These are phyloP conservation scores for Chalaropsis ovoidea DNA, from an alignment of 2,329 filamentous ascomycete species.

Conservation along the genomic window DNA sequence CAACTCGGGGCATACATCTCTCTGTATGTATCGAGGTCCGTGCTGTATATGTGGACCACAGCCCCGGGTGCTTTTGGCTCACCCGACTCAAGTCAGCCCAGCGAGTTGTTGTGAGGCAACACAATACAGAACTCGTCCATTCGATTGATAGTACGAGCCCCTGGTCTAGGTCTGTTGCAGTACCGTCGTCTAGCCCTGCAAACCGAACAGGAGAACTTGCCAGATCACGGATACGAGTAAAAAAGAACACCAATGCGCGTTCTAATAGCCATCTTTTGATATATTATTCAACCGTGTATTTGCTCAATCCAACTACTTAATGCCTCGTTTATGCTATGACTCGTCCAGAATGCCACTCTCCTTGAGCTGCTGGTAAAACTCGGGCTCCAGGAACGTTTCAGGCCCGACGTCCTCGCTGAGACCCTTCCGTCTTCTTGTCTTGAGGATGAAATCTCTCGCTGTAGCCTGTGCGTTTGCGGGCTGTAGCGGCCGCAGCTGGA, in stretches of 20 bases:
- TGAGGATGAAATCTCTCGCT: slow-evolving; percentile 90
- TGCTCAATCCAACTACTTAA: neutral
- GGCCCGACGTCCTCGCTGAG: slow-evolving; percentile 91
- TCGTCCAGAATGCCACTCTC: slow-evolving; percentile 77
- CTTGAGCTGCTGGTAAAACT: slow-evolving; percentile 78
- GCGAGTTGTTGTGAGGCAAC: neutral
- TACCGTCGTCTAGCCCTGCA: too few relatives aligned
- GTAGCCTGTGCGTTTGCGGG: slow-evolving; percentile 81
- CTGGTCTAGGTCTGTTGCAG: too few relatives aligned
- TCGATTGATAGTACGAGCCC: too few relatives aligned
- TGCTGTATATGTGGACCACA: neutral
- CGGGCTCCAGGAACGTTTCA: slow-evolving; percentile 90
- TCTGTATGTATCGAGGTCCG: neutral
- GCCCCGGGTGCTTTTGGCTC: neutral
- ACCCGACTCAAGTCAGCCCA: too few relatives aligned
- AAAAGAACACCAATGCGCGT: neutral
- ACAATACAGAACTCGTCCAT: neutral
- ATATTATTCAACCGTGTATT: neutral
- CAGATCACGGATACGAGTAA: neutral
- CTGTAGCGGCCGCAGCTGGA: slow-evolving; percentile 73
- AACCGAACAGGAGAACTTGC: too few relatives aligned
- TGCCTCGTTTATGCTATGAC: slow-evolving; percentile 26
- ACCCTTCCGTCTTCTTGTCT: slow-evolving; percentile 87
- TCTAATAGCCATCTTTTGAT: neutral
- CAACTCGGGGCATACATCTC: neutral